Conservation (phyloP, 2,329 filamentous ascomycete species). For the Metarhizium humberi region DNA sequence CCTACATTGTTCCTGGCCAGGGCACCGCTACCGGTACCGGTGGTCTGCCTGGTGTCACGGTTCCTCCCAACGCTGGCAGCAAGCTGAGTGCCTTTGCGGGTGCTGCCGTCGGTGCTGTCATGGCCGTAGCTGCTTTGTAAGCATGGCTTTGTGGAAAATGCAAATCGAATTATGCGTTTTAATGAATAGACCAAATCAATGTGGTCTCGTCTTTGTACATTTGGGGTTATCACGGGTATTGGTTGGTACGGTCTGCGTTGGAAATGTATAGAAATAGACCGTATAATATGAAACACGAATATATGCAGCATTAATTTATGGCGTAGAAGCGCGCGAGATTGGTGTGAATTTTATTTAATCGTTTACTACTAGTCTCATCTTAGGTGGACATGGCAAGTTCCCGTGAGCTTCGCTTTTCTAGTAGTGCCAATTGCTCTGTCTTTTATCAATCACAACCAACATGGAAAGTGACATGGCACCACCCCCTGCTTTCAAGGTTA, state of each 20-base stretch:
- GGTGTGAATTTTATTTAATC: too few species aligned
- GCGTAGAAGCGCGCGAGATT: too few species aligned
- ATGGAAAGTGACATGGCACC: too few species aligned
- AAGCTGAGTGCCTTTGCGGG: constrained; percentile 22
- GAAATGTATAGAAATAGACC: background rate
- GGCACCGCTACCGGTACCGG: background rate
- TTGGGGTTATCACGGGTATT: background rate
- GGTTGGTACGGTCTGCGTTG: background rate
- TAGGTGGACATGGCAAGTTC: too few species aligned
- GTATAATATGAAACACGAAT: background rate
- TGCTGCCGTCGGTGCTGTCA: constrained; percentile 18
- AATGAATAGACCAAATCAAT: background rate
- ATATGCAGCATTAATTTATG: too few species aligned
- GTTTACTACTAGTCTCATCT: too few species aligned
- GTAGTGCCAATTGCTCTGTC: too few species aligned
- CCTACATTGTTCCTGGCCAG: background rate
- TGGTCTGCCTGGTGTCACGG: background rate
- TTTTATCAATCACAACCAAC: too few species aligned
- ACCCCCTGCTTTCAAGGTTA: too few species aligned
- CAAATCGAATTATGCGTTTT: background rate
- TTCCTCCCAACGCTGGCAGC: constrained; percentile 9
- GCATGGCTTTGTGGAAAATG: background rate
- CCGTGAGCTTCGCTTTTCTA: too few species aligned
- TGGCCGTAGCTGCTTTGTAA: constrained; percentile 22
- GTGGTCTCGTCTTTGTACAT: background rate